These are phyloP conservation scores for Schoenoplectus triqueter DNA, from an alignment of 202 grass and related monocot genomes.

Conservation along the genomic window DNA sequence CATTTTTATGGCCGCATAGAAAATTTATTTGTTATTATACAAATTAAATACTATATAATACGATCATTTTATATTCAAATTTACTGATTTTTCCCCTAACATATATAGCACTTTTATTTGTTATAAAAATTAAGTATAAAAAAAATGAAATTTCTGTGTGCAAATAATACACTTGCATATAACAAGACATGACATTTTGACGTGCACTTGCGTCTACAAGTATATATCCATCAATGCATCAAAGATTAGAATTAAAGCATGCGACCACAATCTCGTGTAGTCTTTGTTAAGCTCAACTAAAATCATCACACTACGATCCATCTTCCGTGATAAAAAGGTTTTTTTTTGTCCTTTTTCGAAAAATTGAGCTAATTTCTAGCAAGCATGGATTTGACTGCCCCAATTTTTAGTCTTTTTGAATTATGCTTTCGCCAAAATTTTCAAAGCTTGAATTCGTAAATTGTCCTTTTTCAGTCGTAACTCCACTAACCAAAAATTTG, in stretches of 20 bases:
- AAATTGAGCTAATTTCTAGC: slow-evolving; percentile 18
- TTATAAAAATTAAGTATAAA: not conserved
- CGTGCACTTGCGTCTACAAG: not conserved
- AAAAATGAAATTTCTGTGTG: not conserved
- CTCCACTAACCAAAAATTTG: slow-evolving; percentile 8
- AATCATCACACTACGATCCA: slow-evolving; percentile 8
- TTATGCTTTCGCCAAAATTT: slow-evolving; percentile 4
- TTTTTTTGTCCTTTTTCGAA: slow-evolving; percentile 6
- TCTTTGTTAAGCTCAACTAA: slow-evolving; percentile 32
- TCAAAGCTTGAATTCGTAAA: slow-evolving; percentile 18
- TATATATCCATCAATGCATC: not conserved
- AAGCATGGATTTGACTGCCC: slow-evolving; percentile 31
- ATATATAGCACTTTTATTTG: not conserved
- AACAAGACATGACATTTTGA: slow-evolving; percentile 5
- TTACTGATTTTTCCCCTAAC: not conserved
- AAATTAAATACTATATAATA: not conserved
- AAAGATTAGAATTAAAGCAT: slow-evolving; percentile 34
- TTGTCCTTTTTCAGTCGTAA: slow-evolving; percentile 6
- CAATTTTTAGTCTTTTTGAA: not conserved
- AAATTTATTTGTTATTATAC: no score
- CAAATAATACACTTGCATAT: not conserved
- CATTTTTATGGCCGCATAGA: no score
- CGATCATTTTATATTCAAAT: not conserved
- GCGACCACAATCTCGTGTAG: slow-evolving; percentile 29
- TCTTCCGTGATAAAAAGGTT: slow-evolving; percentile 17